phyloP scores from a whole-genome alignment of 768 basidiomycete genomes.

The Tulasnella sp. region DNA sequence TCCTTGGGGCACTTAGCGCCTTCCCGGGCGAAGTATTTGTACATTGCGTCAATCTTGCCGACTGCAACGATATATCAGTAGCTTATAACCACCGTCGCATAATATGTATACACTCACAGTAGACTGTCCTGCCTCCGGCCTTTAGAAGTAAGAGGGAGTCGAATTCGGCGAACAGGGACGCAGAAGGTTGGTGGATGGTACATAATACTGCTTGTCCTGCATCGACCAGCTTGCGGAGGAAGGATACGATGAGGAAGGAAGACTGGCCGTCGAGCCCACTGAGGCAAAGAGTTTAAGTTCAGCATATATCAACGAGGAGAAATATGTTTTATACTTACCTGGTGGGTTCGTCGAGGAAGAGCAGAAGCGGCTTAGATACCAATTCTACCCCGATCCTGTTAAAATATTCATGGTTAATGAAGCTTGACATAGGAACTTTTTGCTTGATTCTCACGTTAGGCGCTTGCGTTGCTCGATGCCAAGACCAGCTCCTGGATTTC shows the following conservation, averaged over 20 bases:
- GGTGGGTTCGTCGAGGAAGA: constrained; percentile 86
- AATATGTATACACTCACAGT: constrained; percentile 63
- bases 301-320: no score
- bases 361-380: constrained; percentile 44
- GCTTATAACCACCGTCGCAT: constrained; percentile 50
- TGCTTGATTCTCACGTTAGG: constrained; percentile 23
- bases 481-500: constrained; percentile 34
- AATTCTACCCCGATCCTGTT: constrained; percentile 29
- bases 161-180: constrained; percentile 74
- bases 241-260: constrained; percentile 35
- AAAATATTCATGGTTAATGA: no score
- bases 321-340: neutral
- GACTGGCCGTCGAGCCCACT: constrained; percentile 37
- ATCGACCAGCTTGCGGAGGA: constrained; percentile 65
- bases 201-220: constrained; percentile 85
- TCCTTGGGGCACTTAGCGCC: constrained; percentile 37
- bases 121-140: constrained; percentile 66
- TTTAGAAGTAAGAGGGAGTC: constrained; percentile 68
- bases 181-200: constrained; percentile 88
- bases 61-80: constrained; percentile 70
- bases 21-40: no score
- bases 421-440: no score
- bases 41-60: constrained; percentile 23
- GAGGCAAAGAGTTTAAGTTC: constrained; percentile 26
- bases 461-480: constrained; percentile 34